phyloP scores from a whole-genome alignment of 2,329 filamentous ascomycete species.

The Geosmithia morbida region DNA sequence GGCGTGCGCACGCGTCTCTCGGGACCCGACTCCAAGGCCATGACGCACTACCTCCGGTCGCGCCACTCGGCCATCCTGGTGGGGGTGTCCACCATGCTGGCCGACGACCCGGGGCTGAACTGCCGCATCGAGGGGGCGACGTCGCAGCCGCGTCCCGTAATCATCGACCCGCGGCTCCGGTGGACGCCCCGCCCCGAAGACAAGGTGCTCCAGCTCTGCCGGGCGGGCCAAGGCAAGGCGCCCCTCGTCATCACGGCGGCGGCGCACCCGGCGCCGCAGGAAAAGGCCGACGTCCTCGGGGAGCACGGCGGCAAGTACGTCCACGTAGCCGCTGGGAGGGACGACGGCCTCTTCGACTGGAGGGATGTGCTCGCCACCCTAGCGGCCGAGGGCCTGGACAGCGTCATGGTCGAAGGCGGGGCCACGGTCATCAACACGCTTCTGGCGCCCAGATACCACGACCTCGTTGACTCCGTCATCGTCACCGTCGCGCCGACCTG shows the following conservation, averaged over 20 bases:
- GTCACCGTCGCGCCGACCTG: slow-evolving; percentile 83
- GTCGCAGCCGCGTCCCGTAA: slow-evolving; percentile 65
- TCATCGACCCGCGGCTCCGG: slow-evolving; percentile 66
- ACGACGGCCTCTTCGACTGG: slow-evolving; percentile 45
- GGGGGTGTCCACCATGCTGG: slow-evolving; percentile 69
- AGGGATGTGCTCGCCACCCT: slow-evolving; percentile 44
- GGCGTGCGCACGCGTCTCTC: slow-evolving; percentile 75
- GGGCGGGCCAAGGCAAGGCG: slow-evolving; percentile 50
- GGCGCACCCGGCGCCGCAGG: slow-evolving; percentile 25
- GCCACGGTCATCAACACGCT: slow-evolving; percentile 70
- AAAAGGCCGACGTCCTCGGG: slow-evolving; percentile 26
- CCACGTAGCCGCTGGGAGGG: slow-evolving; percentile 15
- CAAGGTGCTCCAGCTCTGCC: slow-evolving; percentile 52
- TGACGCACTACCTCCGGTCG: slow-evolving; percentile 84
- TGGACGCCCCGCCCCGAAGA: slow-evolving; percentile 49
- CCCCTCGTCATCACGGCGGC: slow-evolving; percentile 55
- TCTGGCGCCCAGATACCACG: slow-evolving; percentile 44
- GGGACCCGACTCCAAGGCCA: slow-evolving; percentile 68
- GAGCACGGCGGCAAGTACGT: slow-evolving; percentile 39
- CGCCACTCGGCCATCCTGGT: slow-evolving; percentile 75
- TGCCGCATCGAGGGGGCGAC: slow-evolving; percentile 51
- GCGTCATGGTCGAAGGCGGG: slow-evolving; percentile 88
- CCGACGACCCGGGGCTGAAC: slow-evolving; percentile 77
- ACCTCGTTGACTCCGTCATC: slow-evolving; percentile 64
- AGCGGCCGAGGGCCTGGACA: slow-evolving; percentile 45